A percentile compares a stretch with the other conserved stretches of the same genome.
Evolutionary conservation across 495 filamentous ascomycete species (phyloP).

Genomic region (Gamarada debralockiae): DNA sequence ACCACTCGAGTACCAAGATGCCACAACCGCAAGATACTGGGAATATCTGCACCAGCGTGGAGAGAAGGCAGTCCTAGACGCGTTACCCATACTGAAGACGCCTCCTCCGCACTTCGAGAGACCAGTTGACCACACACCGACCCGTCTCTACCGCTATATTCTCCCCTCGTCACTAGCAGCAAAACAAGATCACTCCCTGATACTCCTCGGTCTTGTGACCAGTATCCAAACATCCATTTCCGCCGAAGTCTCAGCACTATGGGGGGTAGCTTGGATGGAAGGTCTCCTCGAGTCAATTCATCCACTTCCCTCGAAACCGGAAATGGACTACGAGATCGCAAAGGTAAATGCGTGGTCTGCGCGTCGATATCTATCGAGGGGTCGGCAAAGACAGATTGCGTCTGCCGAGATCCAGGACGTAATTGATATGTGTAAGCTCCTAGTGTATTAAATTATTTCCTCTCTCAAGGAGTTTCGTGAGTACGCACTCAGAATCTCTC

Average conservation of each 20-base stretch:
- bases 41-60: neutral
- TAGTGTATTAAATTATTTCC: too few species aligned
- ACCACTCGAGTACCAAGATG: neutral
- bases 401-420: too few species aligned
- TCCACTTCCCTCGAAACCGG: neutral
- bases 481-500: too few species aligned
- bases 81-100: neutral
- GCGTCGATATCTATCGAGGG: neutral
- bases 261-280: neutral
- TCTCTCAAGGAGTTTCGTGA: too few species aligned
- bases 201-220: neutral
- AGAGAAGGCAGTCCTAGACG: neutral
- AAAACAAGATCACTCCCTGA: neutral
- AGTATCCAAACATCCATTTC: neutral
- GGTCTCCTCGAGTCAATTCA: neutral
- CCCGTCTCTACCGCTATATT: neutral
- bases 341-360: neutral
- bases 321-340: slow-evolving; percentile 7
- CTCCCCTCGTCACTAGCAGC: neutral
- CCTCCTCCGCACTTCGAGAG: neutral
- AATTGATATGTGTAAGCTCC: too few species aligned
- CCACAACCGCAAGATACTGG: neutral
- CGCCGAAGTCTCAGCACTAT: neutral
- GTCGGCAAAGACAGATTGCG: neutral
- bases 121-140: neutral